These are phyloP conservation scores for Globisporangium ultimum DNA, from an alignment of 352 stramenopile species.

Conservation along the genomic window DNA sequence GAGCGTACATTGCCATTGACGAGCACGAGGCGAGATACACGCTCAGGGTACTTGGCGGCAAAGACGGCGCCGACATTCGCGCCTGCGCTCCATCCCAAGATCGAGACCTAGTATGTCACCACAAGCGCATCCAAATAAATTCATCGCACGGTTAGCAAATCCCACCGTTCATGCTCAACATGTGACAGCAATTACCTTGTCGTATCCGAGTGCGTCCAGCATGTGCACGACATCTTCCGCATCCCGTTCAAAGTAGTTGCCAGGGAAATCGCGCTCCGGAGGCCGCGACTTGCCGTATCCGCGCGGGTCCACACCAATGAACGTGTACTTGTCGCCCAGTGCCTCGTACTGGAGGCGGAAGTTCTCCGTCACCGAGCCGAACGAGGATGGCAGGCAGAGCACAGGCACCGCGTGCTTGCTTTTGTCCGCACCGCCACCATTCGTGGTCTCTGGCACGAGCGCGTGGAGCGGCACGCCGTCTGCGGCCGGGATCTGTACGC, in stretches of 20 bases:
- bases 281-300: constrained; percentile 48
- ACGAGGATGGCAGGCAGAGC: constrained; percentile 66
- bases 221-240: constrained; percentile 62
- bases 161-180: too few species aligned
- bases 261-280: constrained; percentile 42
- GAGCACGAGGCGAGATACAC: constrained; percentile 67
- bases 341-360: constrained; percentile 59
- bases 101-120: constrained; percentile 46
- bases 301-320: constrained; percentile 67
- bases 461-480: constrained; percentile 46
- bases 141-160: background rate
- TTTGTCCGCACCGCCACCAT: background rate
- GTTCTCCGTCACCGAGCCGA: constrained; percentile 56
- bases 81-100: constrained; percentile 73
- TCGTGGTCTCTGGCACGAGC: constrained; percentile 23
- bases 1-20: constrained; percentile 74
- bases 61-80: constrained; percentile 73
- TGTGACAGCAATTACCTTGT: constrained; percentile 27
- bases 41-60: constrained; percentile 61
- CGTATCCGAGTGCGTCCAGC: constrained; percentile 55
- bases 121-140: background rate
- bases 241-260: constrained; percentile 63
- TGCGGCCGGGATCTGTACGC: constrained; percentile 33
- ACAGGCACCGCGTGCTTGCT: constrained; percentile 27
- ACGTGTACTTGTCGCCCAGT: constrained; percentile 44